Evolutionary conservation across 805 yeast genomes (phyloP), one percentile per base, ranked within the genome.

Genomic region (Monosporozyma yasuniensis): DNA sequence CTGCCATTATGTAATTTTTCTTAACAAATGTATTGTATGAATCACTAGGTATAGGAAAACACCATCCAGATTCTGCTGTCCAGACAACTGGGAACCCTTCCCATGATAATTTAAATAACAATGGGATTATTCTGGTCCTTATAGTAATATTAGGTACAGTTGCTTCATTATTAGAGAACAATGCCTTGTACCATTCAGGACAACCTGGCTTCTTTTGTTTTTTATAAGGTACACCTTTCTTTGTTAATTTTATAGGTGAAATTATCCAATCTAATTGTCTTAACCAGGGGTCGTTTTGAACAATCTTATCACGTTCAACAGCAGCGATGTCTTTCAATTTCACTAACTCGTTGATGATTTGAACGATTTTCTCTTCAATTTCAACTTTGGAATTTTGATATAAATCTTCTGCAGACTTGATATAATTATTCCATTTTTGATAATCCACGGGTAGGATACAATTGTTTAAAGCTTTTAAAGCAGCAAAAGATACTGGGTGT

Each of bases 401-500:
- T 45, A 79, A 65, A 1, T 59, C 49, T 64, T 93, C 99, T 1
- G 96, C 80, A 2, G 67, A 72, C 5, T 73, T 65, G n/a, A 90
- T 68, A 59, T 88, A 93, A 2, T 74, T 63, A 12, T 80, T 72
- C 99, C 99, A 93, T 12, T 69, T 58, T 12, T 75, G 65, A 19
- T 62, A 64, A 16, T 84, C 79, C 0, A 95, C 83, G 1, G 99
- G 96, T 39, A 95, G 68, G 46, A 90, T 78, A 43, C 86, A 77
- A 19, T 83, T 75, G 9, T 89, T 81, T 60, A 93, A 71, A 50
- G 80, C 83, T 55, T 84, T 74, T 43, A 93, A 69, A 2, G 96
- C 96, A 0, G 93, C 90, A 69, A 90, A 84, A 14, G 95, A 86
- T 2, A 91, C 95, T 0, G 99, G 97, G 66, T 93, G 99, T 0